These are phyloP conservation scores for Pyrenula massariospora DNA, from an alignment of 495 filamentous ascomycete genomes.

Conservation along the genomic window DNA sequence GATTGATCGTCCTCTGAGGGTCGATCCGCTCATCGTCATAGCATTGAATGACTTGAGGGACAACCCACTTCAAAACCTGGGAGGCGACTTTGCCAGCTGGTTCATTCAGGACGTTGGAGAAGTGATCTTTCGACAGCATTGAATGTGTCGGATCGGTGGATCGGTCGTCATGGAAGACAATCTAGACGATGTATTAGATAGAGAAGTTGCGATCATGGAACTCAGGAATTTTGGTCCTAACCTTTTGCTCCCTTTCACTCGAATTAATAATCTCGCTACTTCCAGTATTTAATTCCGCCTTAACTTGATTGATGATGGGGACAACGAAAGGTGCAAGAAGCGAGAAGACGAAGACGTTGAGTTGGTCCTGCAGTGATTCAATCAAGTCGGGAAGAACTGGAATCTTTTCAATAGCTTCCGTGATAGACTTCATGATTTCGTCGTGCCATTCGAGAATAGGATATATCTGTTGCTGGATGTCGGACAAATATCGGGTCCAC, in stretches of 20 bases:
- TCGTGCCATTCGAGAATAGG: constrained; percentile 84
- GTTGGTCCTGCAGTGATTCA: constrained; percentile 65
- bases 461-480: constrained; percentile 64
- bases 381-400: constrained; percentile 68
- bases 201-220: no score
- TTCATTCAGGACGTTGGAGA: constrained; percentile 79
- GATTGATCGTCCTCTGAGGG: constrained; percentile 50
- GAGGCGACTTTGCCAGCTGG: constrained; percentile 74
- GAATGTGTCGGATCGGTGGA: constrained; percentile 77
- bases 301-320: constrained; percentile 75
- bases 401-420: constrained; percentile 63
- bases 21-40: constrained; percentile 71
- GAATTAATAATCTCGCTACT: constrained; percentile 76
- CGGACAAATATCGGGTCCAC: constrained; percentile 53
- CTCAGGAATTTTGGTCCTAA: no score
- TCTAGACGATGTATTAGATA: no score
- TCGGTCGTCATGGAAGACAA: constrained; percentile 71
- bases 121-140: constrained; percentile 95
- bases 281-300: constrained; percentile 70
- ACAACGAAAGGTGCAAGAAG: constrained; percentile 76
- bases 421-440: constrained; percentile 67
- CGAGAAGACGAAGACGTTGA: constrained; percentile 78
- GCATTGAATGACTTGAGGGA: constrained; percentile 73
- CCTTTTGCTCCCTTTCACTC: constrained; percentile 67
- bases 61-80: constrained; percentile 64